Percentiles rank a stretch among this genome's conserved stretches.
Evolutionary conservation across 257 asterid genomes (phyloP).

Genomic region (Solanum peruvianum): DNA sequence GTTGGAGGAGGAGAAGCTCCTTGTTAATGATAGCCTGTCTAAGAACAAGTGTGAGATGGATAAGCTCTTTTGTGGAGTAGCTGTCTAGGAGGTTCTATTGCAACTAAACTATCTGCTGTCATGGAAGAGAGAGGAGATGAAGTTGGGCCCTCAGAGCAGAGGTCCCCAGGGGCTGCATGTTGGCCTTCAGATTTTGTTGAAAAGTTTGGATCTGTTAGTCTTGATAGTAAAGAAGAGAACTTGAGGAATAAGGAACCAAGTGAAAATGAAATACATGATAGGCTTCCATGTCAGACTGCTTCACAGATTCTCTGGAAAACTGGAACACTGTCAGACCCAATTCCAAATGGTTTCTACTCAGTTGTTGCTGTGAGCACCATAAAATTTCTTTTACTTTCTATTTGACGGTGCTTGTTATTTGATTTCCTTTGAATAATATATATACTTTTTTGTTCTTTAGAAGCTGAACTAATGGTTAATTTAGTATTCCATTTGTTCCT

Average conservation of each 20-base stretch:
- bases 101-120: conserved; percentile 18
- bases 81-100: conserved; percentile 24
- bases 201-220: conserved; percentile 64
- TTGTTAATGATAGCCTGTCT: conserved; percentile 7
- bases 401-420: conserved; percentile 1
- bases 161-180: conserved; percentile 49
- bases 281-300: conserved; percentile 40
- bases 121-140: conserved; percentile 62
- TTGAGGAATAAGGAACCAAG: conserved; percentile 27
- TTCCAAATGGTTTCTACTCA: conserved; percentile 96
- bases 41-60: conserved; percentile 6
- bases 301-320: conserved; percentile 90
- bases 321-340: conserved; percentile 75
- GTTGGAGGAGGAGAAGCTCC: conserved; percentile 5
- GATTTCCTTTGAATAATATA: neutral
- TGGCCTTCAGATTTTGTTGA: conserved; percentile 66
- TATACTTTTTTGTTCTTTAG: neutral
- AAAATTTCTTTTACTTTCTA: conserved; percentile 4
- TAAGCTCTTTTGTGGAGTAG: conserved; percentile 21
- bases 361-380: conserved; percentile 73
- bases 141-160: conserved; percentile 47
- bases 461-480: neutral
- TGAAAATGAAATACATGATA: conserved; percentile 31
- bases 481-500: neutral
- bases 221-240: conserved; percentile 40